These are phyloP conservation scores for Macrolepiota albuminosa DNA, from an alignment of 768 basidiomycete genomes.

Conservation along the genomic window DNA sequence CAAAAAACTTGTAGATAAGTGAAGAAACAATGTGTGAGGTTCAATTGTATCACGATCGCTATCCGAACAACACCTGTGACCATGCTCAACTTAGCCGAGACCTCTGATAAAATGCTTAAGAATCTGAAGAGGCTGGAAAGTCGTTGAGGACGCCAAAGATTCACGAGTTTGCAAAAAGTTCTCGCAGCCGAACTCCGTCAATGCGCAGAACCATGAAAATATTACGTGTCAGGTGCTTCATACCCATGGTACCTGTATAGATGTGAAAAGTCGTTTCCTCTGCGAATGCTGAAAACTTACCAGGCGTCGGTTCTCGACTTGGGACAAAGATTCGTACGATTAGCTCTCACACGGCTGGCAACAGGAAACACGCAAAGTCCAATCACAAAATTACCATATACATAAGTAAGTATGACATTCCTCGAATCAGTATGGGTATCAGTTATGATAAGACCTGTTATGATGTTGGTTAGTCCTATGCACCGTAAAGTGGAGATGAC, in stretches of 20 bases:
- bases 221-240: not conserved
- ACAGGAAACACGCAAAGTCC: not conserved
- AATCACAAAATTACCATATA: constrained; percentile 12
- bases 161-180: not conserved
- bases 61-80: not conserved
- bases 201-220: not conserved
- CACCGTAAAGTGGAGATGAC: not conserved
- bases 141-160: not conserved
- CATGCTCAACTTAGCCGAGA: not conserved
- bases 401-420: constrained; percentile 8
- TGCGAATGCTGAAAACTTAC: not conserved
- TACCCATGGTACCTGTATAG: not conserved
- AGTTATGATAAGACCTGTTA: constrained; percentile 12
- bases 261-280: not conserved
- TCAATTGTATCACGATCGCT: not conserved
- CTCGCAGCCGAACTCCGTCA: not conserved
- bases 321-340: not conserved
- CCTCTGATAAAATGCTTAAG: not conserved
- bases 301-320: not conserved
- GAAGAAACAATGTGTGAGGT: too few relatives aligned
- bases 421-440: constrained; percentile 7
- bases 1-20: too few relatives aligned
- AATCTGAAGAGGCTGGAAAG: not conserved
- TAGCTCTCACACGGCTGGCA: not conserved
- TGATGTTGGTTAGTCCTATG: not conserved